These are phyloP conservation scores for Ophiostoma tasmaniense DNA, from an alignment of 2,329 filamentous ascomycete species.

Conservation along the genomic window DNA sequence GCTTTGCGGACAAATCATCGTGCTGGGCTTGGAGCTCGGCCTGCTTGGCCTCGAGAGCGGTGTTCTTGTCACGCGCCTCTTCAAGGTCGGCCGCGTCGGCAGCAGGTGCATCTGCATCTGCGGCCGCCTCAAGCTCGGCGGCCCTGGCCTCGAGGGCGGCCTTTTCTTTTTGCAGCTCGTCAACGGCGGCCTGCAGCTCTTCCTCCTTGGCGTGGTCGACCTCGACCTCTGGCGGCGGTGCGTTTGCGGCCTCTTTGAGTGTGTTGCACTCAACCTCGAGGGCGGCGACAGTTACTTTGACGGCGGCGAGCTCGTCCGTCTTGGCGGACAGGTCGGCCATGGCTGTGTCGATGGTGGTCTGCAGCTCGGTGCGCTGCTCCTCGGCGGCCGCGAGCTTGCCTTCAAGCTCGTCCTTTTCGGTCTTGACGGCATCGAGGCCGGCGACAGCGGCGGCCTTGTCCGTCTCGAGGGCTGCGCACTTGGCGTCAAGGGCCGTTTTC, in stretches of 20 bases:
- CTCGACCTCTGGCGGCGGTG: background rate
- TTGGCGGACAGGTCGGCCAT: slow-evolving; percentile 4
- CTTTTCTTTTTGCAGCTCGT: slow-evolving; percentile 10
- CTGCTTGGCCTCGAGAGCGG: background rate
- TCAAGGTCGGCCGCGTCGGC: background rate
- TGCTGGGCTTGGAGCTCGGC: slow-evolving; percentile 8
- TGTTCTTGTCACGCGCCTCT: background rate
- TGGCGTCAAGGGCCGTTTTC: background rate
- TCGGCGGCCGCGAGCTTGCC: background rate
- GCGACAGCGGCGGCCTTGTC: background rate
- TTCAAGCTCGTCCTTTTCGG: background rate
- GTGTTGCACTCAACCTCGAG: background rate
- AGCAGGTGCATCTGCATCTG: background rate
- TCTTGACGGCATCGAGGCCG: background rate
- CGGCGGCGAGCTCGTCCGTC: slow-evolving; percentile 9
- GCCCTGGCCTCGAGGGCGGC: slow-evolving; percentile 12
- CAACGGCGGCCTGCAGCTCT: background rate
- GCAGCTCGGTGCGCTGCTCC: background rate
- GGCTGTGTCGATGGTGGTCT: slow-evolving; percentile 7
- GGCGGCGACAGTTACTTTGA: background rate
- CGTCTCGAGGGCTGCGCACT: background rate
- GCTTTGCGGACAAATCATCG: slow-evolving; percentile 8
- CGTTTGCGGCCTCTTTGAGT: background rate
- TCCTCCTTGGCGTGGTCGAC: background rate
- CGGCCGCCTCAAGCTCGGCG: background rate